Evolutionary conservation across 306 rosid species (phyloP), one percentile per base, ranked within the genome.

Genomic region (Dalbergia cultrata): DNA sequence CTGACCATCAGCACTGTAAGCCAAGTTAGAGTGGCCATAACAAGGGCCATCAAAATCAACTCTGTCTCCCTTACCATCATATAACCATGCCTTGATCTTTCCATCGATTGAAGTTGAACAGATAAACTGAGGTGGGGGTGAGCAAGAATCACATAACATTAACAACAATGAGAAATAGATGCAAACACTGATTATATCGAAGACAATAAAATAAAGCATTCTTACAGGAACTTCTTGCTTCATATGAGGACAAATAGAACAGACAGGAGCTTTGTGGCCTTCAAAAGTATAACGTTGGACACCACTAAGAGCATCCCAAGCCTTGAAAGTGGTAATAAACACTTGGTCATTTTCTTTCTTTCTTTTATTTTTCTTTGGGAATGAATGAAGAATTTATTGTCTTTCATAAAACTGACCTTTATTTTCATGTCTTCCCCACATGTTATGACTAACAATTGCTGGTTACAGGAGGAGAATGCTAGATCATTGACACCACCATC

Each of bases 261-360:
- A 86, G 56, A 84, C 85, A n/a, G 92, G 80, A 68, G 88, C 84
- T 63, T 34, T 19, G 7, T 76, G 90, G 62, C 83, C 88, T 61
- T 77, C 78, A 56, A 86, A 81, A 16, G 57, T 61, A 76, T 72
- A 57, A 50, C 44, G 19, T 14, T 13, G 43, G 37, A 12, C 21
- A 17, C 85, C 87, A 54, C 41, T 63, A 43, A 13, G 9, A 13
- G 75, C 68, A 79, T 86, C 81, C 92, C 92, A 88, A 26, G 84
- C 85, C 88, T 86, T 56, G 54, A 74, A 61, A 73, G 82, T 3
- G 74, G 63, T 22, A 71, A 53, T 14, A 63, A 79, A 74, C 14
- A 16, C 10, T 11, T 12, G 6, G 53, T 13, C 35, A 33, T 41
- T 16, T 54, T 43, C 11, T 43, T 43, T 37, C 41, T 37, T 78